Percentiles rank a stretch among this genome's conserved stretches.
Evolutionary conservation across 768 basidiomycete genomes (phyloP).

Genomic region (Trichaptum fuscoviolaceum): DNA sequence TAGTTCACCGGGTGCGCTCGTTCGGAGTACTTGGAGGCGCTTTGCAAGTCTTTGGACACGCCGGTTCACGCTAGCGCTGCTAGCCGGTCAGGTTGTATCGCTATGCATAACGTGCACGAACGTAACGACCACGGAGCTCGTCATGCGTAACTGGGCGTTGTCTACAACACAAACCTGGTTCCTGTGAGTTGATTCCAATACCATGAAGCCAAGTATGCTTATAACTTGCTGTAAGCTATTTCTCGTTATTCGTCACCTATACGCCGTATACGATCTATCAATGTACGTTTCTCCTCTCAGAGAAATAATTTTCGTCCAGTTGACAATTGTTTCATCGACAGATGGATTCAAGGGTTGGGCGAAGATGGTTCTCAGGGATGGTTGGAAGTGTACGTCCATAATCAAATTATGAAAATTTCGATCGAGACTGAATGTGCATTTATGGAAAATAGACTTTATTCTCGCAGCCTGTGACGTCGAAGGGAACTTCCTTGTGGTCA

Average conservation of each 20-base stretch:
- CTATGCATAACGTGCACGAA: slow-evolving; percentile 88
- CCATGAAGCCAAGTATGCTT: too few relatives aligned
- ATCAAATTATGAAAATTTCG: background rate
- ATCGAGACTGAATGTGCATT: slow-evolving; percentile 3
- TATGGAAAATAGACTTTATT: slow-evolving; percentile 51
- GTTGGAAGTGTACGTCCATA: slow-evolving; percentile 73
- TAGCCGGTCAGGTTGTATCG: slow-evolving; percentile 80
- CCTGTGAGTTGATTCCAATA: slow-evolving; percentile 44
- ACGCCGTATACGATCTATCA: slow-evolving; percentile 88
- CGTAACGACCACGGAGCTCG: slow-evolving; percentile 78
- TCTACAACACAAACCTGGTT: slow-evolving; percentile 84
- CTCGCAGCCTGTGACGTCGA: slow-evolving; percentile 81
- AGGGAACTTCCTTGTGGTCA: slow-evolving; percentile 82
- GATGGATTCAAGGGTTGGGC: slow-evolving; percentile 84
- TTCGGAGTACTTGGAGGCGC: slow-evolving; percentile 42
- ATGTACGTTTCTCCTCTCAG: slow-evolving; percentile 44
- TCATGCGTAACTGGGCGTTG: slow-evolving; percentile 60
- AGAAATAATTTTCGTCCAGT: slow-evolving; percentile 6
- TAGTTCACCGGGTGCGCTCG: slow-evolving; percentile 51
- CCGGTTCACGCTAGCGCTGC: slow-evolving; percentile 60
- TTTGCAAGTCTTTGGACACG: slow-evolving; percentile 77
- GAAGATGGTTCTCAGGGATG: slow-evolving; percentile 65
- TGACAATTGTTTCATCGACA: slow-evolving; percentile 22
- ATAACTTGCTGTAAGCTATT: slow-evolving; percentile 48
- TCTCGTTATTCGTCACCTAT: slow-evolving; percentile 67